Conservation (phyloP, 345 rosid genomes). For the Salix arbutifolia region DNA sequence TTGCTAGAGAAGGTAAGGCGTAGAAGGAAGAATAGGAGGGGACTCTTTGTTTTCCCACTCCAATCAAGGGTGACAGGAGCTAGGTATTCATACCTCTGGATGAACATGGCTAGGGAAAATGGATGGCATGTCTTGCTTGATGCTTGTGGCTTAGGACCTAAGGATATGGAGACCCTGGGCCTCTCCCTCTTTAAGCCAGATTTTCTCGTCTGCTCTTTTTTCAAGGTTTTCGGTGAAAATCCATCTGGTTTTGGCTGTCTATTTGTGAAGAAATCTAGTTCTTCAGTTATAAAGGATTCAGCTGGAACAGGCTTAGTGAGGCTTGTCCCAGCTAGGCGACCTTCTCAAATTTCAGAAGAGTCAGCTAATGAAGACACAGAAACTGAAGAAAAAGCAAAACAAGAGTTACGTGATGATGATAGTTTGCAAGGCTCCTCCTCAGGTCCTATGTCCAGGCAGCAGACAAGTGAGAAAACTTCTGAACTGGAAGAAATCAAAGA, state of each 20-base stretch:
- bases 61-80: conserved; percentile 72
- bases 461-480: neutral
- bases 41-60: conserved; percentile 80
- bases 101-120: conserved; percentile 63
- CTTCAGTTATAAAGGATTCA: conserved; percentile 38
- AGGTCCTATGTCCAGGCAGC: conserved; percentile 8
- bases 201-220: conserved; percentile 69
- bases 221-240: conserved; percentile 66
- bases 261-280: conserved; percentile 57
- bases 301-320: conserved; percentile 33
- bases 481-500: conserved; percentile 24
- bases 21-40: conserved; percentile 41
- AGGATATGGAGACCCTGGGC: conserved; percentile 88
- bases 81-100: conserved; percentile 74
- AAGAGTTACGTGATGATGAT: conserved; percentile 4
- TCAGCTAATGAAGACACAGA: neutral
- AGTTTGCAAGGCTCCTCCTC: conserved; percentile 10
- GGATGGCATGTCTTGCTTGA: conserved; percentile 88
- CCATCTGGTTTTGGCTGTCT: conserved; percentile 75
- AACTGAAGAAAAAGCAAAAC: neutral
- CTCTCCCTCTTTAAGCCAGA: conserved; percentile 76
- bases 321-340: conserved; percentile 24
- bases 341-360: conserved; percentile 12
- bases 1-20: conserved; percentile 43
- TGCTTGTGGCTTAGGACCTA: conserved; percentile 64